These are phyloP conservation scores for Leucosporidium yakuticum DNA, from an alignment of 768 basidiomycete species.

Conservation along the genomic window DNA sequence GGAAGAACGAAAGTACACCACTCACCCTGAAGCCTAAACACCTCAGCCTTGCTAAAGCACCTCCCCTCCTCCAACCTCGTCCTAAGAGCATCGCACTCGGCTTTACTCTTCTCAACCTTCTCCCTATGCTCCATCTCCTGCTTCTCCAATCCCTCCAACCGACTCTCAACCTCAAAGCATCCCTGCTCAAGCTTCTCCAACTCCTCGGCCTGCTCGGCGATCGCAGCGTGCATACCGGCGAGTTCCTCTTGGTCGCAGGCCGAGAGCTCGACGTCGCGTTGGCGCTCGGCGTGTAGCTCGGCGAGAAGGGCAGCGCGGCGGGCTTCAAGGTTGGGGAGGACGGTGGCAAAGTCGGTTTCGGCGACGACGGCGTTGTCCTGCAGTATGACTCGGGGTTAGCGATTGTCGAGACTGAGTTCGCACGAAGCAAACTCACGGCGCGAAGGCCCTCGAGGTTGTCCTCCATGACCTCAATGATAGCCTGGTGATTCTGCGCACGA, in stretches of 20 bases:
- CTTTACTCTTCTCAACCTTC: not conserved
- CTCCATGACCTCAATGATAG: constrained; percentile 30
- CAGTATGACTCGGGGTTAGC: not conserved
- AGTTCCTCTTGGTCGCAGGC: constrained; percentile 32
- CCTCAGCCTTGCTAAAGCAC: constrained; percentile 32
- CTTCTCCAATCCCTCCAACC: not conserved
- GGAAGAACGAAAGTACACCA: not conserved
- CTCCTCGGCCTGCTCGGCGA: constrained; percentile 35
- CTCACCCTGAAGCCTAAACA: constrained; percentile 34
- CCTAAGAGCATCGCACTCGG: not conserved
- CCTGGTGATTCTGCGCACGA: constrained; percentile 20
- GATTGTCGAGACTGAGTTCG: no score
- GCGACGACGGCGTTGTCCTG: constrained; percentile 28
- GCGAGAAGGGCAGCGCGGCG: constrained; percentile 25
- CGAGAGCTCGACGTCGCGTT: constrained; percentile 32
- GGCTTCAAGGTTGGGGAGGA: constrained; percentile 30
- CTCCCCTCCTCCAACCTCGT: constrained; percentile 19
- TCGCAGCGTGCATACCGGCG: constrained; percentile 29
- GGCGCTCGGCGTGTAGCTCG: constrained; percentile 31
- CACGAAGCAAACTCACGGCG: not conserved
- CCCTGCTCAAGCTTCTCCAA: constrained; percentile 16
- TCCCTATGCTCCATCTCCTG: not conserved
- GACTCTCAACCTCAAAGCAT: constrained; percentile 3
- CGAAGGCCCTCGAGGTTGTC: constrained; percentile 26
- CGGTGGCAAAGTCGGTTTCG: not conserved